phyloP scores from a whole-genome alignment of 2,329 filamentous ascomycete genomes.

The Colletotrichum magnum region DNA sequence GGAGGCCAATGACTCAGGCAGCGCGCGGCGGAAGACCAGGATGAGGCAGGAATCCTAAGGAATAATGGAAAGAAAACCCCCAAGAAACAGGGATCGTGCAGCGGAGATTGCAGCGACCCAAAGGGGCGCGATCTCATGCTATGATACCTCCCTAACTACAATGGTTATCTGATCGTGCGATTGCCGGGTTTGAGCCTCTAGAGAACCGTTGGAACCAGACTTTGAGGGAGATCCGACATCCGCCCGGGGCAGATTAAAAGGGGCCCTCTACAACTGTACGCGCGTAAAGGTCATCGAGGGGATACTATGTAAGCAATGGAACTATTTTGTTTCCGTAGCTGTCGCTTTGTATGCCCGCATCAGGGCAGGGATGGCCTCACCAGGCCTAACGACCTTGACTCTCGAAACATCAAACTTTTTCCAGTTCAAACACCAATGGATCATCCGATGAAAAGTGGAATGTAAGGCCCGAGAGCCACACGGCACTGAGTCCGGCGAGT shows the following conservation, averaged over 20 bases:
- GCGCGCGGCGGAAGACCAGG: conserved; percentile 3
- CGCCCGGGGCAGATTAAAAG: not conserved
- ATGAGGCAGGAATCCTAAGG: too few species aligned
- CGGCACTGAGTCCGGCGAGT: not conserved
- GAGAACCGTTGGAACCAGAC: too few species aligned
- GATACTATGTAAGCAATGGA: not conserved
- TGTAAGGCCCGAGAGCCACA: not conserved
- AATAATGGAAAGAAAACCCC: too few species aligned
- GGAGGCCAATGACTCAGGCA: conserved; percentile 13
- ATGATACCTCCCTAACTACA: too few species aligned
- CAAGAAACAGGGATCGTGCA: not conserved
- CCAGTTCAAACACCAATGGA: conserved; percentile 1
- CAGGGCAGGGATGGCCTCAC: conserved; percentile 4
- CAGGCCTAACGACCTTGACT: not conserved
- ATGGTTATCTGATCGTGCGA: not conserved
- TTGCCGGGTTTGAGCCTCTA: too few species aligned
- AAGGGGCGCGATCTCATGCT: not conserved
- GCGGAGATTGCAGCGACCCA: not conserved
- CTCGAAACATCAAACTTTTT: conserved; percentile 33
- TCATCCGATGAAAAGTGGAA: not conserved
- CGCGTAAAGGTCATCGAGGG: not conserved
- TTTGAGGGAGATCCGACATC: too few species aligned
- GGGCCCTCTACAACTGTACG: not conserved
- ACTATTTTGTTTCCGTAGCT: conserved; percentile 3
- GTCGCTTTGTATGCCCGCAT: not conserved